phyloP scores from a whole-genome alignment of 2,329 filamentous ascomycete genomes.

The Aspergillus piperis region DNA sequence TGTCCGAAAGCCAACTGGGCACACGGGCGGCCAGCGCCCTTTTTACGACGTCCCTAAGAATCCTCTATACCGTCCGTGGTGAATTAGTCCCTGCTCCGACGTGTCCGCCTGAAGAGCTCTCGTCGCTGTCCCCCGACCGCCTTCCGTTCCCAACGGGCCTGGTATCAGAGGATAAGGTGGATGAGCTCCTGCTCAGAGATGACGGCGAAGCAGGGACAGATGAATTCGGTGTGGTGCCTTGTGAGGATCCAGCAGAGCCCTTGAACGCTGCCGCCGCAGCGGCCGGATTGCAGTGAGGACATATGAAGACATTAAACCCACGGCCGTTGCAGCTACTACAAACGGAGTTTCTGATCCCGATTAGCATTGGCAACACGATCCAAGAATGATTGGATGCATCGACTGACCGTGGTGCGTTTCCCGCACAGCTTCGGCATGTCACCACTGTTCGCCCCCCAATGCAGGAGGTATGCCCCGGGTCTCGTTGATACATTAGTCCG shows the following conservation, averaged over 20 bases:
- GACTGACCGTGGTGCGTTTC: slow-evolving; percentile 39
- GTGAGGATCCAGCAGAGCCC: slow-evolving; percentile 1
- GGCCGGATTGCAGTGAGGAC: slow-evolving; percentile 34
- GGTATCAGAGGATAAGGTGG: slow-evolving; percentile 25
- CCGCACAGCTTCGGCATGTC: slow-evolving; percentile 40
- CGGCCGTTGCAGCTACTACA: slow-evolving; percentile 32
- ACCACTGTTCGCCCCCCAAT: slow-evolving; percentile 35
- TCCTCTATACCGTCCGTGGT: slow-evolving; percentile 19
- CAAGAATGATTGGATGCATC: neutral
- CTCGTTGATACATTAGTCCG: slow-evolving; percentile 24
- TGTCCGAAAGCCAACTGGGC: neutral
- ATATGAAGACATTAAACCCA: slow-evolving; percentile 36
- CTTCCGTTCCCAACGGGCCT: slow-evolving; percentile 14
- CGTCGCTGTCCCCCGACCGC: slow-evolving; percentile 18
- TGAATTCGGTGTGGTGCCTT: slow-evolving; percentile 17
- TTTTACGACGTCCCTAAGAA: neutral
- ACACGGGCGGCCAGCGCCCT: slow-evolving; percentile 1
- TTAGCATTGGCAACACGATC: neutral
- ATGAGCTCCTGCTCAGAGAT: slow-evolving; percentile 32
- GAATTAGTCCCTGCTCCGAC: slow-evolving; percentile 24
- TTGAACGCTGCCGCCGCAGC: slow-evolving; percentile 17
- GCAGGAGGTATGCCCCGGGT: slow-evolving; percentile 37
- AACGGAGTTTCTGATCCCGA: slow-evolving; percentile 22
- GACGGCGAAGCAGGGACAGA: slow-evolving; percentile 22
- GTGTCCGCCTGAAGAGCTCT: slow-evolving; percentile 22